Evolutionary conservation across 2,329 filamentous ascomycete species (phyloP).

Genomic region (Fusarium marasasianum): DNA sequence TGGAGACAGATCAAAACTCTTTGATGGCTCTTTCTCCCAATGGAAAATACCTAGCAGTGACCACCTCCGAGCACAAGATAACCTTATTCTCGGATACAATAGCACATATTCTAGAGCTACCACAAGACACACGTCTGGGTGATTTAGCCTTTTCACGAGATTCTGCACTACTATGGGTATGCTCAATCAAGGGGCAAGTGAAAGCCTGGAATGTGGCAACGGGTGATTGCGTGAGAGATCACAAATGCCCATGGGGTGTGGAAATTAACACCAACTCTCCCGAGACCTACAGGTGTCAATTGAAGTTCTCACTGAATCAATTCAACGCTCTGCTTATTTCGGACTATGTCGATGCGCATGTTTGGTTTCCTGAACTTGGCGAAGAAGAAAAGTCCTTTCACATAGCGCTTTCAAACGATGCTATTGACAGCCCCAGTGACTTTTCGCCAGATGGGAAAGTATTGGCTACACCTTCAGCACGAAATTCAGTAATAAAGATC

Average conservation of each 20-base stretch:
- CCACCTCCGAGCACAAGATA: background rate
- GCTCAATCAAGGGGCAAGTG: background rate
- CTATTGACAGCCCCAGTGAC: no score
- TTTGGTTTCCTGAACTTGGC: background rate
- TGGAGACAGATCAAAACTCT: background rate
- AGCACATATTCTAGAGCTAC: accelerated
- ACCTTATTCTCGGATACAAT: background rate
- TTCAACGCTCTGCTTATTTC: background rate
- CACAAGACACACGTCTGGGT: accelerated
- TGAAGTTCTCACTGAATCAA: background rate
- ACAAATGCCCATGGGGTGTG: background rate
- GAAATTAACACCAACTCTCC: no score
- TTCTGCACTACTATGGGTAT: background rate
- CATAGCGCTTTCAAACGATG: no score
- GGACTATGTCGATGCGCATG: background rate
- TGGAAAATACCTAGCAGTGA: background rate
- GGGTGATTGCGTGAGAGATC: background rate
- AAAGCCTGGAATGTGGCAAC: background rate
- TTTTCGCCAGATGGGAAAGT: background rate
- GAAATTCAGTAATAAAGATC: background rate
- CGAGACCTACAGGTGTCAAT: no score
- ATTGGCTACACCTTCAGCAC: background rate
- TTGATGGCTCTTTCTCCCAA: background rate
- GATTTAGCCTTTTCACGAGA: background rate
- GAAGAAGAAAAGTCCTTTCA: background rate